A percentile compares a stretch with the other conserved stretches of the same genome.
phyloP scores from a whole-genome alignment of 805 yeast species.

The Nakazawaea anatomiae region DNA sequence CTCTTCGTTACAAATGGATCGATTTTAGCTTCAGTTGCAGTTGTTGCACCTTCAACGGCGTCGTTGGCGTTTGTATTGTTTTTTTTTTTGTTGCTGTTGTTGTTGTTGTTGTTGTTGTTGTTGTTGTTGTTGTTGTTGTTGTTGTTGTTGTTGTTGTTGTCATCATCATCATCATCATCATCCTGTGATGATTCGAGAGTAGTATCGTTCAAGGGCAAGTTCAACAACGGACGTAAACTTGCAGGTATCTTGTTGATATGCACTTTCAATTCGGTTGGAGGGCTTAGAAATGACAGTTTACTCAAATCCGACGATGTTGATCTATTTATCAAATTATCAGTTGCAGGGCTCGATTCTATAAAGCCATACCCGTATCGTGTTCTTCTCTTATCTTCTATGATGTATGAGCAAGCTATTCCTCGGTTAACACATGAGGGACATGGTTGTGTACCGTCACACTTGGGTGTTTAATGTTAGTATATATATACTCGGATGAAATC shows the following conservation, averaged over 20 bases:
- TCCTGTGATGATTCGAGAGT: neutral
- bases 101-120: neutral
- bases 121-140: neutral
- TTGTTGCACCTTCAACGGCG: neutral
- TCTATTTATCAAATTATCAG: neutral
- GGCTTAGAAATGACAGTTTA: neutral
- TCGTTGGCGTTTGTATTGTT: too few species aligned
- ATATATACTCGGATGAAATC: conserved; percentile 21
- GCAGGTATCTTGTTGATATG: conserved; percentile 9
- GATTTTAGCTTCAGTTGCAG: neutral
- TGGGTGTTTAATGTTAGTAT: conserved; percentile 5
- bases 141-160: neutral
- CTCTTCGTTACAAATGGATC: neutral
- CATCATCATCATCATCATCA: neutral
- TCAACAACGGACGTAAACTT: conserved; percentile 10
- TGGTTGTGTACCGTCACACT: conserved; percentile 24
- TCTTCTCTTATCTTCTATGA: conserved; percentile 18
- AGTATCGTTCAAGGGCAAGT: conserved; percentile 9
- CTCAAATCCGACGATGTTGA: neutral
- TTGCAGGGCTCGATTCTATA: neutral
- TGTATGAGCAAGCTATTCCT: conserved; percentile 25
- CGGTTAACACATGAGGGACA: conserved; percentile 27
- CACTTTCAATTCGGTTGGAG: conserved; percentile 12
- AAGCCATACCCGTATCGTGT: conserved; percentile 5
- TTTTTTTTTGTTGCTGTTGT: too few species aligned